Evolutionary conservation across 257 asterid species (phyloP).

Genomic region (Paraleonurus japonicus): DNA sequence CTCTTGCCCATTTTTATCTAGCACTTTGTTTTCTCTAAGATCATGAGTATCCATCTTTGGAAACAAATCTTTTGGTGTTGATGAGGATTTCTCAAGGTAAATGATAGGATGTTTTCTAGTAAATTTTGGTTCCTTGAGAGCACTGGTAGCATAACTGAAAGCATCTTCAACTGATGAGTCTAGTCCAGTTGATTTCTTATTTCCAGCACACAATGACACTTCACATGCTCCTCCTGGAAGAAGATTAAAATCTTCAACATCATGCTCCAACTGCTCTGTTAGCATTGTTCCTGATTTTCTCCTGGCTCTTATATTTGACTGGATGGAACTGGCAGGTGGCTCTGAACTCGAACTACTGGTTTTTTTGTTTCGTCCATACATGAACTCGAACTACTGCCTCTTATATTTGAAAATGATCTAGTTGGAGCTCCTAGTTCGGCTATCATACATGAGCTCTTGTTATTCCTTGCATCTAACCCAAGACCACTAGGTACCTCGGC

Average conservation of each 20-base stretch:
- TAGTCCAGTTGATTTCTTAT: slow-evolving; percentile 30
- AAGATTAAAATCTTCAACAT: slow-evolving; percentile 34
- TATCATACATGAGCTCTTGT: slow-evolving; percentile 27
- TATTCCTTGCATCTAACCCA: slow-evolving; percentile 54
- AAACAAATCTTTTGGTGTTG: slow-evolving; percentile 30
- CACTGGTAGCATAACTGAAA: slow-evolving; percentile 30
- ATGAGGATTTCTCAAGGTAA: slow-evolving; percentile 33
- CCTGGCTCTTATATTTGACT: slow-evolving; percentile 33
- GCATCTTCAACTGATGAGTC: slow-evolving; percentile 37
- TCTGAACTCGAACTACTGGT: slow-evolving; percentile 33
- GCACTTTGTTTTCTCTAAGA: slow-evolving; percentile 34
- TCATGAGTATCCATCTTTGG: slow-evolving; percentile 27
- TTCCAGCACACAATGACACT: slow-evolving; percentile 22
- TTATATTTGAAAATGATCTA: slow-evolving; percentile 27
- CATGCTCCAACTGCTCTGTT: slow-evolving; percentile 41
- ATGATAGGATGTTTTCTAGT: slow-evolving; percentile 33
- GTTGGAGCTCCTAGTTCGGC: slow-evolving; percentile 36
- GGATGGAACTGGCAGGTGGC: slow-evolving; percentile 31
- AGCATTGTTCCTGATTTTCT: slow-evolving; percentile 29
- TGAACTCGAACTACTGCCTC: no score
- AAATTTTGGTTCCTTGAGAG: slow-evolving; percentile 37
- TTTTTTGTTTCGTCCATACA: slow-evolving; percentile 31
- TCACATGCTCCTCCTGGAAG: slow-evolving; percentile 32
- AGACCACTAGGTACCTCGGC: slow-evolving; percentile 69
- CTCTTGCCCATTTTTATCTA: slow-evolving; percentile 32